phyloP scores from a whole-genome alignment of 148 eudicot genomes.

The Cornus controversa region DNA sequence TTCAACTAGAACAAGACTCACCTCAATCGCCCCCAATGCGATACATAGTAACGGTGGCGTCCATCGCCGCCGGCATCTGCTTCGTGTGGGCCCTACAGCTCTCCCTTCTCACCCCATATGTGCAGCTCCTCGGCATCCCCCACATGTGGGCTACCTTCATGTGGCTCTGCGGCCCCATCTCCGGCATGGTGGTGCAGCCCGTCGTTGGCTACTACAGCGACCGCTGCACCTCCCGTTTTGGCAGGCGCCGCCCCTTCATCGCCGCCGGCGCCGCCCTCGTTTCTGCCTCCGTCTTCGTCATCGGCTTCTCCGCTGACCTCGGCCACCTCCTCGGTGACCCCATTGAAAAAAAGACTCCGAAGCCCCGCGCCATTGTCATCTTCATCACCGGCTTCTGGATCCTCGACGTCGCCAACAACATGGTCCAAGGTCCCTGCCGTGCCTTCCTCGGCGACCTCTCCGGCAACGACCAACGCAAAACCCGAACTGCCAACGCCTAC shows the following conservation, averaged over 20 bases:
- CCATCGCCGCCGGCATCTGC: constrained; percentile 74
- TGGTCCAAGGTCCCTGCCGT: constrained; percentile 66
- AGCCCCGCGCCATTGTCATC: constrained; percentile 68
- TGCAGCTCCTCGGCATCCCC: constrained; percentile 63
- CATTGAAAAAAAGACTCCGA: constrained; percentile 16
- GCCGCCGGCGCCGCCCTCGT: constrained; percentile 49
- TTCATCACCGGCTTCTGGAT: constrained; percentile 82
- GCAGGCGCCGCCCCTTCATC: constrained; percentile 83
- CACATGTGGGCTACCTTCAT: constrained; percentile 66
- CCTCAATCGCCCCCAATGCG: constrained; percentile 19
- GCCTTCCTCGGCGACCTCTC: constrained; percentile 77
- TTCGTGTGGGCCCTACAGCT: constrained; percentile 91
- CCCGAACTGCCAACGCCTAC: constrained; percentile 44
- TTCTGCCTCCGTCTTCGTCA: constrained; percentile 49
- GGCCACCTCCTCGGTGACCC: constrained; percentile 58
- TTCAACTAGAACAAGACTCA: background rate
- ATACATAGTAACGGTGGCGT: constrained; percentile 45
- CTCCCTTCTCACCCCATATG: constrained; percentile 72
- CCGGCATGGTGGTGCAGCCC: constrained; percentile 80
- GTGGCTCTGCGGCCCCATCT: constrained; percentile 93
- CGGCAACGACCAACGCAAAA: constrained; percentile 33
- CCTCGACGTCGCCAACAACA: constrained; percentile 81
- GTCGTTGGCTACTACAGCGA: constrained; percentile 72
- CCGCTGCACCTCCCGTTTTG: constrained; percentile 40
- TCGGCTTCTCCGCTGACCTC: constrained; percentile 77